Conservation (phyloP, 495 filamentous ascomycete species). For the Penicillium manginii region DNA sequence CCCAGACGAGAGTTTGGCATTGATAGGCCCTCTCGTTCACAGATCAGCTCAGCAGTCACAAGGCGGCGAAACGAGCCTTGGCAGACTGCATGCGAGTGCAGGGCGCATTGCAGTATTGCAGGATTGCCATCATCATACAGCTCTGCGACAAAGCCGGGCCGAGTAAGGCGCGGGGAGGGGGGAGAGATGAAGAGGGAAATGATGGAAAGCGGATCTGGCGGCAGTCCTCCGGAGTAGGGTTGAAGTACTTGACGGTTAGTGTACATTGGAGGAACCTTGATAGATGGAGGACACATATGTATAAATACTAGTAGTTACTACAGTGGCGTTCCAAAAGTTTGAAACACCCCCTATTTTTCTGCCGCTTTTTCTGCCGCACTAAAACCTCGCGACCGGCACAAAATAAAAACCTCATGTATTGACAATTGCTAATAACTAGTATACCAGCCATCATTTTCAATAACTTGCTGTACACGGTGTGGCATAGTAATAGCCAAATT, state of each 20-base stretch:
- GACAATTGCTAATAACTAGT: too few species aligned
- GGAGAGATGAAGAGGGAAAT: neutral
- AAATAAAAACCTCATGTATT: too few species aligned
- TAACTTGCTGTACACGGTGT: too few species aligned
- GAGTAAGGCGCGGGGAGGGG: neutral
- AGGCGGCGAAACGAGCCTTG: slow-evolving; percentile 8
- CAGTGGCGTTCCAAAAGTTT: too few species aligned
- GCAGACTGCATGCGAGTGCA: slow-evolving; percentile 21
- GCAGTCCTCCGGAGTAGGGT: neutral
- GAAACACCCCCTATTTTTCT: too few species aligned
- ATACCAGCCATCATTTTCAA: too few species aligned
- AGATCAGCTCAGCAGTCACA: slow-evolving; percentile 4
- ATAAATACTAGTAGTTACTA: neutral
- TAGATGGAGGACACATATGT: neutral
- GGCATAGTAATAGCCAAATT: too few species aligned
- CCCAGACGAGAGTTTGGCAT: too few species aligned
- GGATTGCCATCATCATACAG: slow-evolving; percentile 19
- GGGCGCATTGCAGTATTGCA: slow-evolving; percentile 9
- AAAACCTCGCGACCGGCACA: too few species aligned
- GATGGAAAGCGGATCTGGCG: slow-evolving; percentile 3
- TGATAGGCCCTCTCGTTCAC: too few species aligned
- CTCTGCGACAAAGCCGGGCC: neutral
- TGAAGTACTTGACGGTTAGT: neutral
- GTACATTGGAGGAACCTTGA: too few species aligned
- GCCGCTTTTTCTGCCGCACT: too few species aligned